phyloP scores from a whole-genome alignment of 768 basidiomycete genomes.

The Boletus coccyginus region DNA sequence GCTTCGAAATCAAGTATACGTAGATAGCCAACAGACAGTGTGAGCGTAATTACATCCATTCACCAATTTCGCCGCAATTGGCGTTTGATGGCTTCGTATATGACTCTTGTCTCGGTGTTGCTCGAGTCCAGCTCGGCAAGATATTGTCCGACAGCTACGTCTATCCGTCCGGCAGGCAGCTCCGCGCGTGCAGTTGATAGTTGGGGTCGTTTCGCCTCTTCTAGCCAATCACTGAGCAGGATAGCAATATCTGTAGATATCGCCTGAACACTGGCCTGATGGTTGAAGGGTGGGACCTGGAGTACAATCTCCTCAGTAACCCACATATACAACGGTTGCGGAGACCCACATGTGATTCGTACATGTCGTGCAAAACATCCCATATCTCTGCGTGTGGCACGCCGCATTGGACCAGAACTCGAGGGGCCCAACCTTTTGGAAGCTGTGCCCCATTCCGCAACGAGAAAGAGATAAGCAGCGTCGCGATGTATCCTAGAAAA shows the following conservation, averaged over 20 bases:
- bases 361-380: slow-evolving; percentile 83
- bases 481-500: slow-evolving; percentile 66
- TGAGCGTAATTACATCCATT: slow-evolving; percentile 18
- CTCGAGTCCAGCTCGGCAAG: slow-evolving; percentile 63
- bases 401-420: slow-evolving; percentile 75
- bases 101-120: slow-evolving; percentile 56
- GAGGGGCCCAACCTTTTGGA: slow-evolving; percentile 79
- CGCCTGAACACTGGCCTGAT: slow-evolving; percentile 73
- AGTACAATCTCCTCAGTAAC: slow-evolving; percentile 1
- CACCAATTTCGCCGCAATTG: slow-evolving; percentile 72
- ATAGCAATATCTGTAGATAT: slow-evolving; percentile 81
- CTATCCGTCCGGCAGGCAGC: slow-evolving; percentile 77
- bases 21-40: slow-evolving; percentile 10
- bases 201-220: slow-evolving; percentile 71
- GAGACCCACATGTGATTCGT: slow-evolving; percentile 74
- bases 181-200: slow-evolving; percentile 59
- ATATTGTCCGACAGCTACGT: slow-evolving; percentile 71
- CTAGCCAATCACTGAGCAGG: slow-evolving; percentile 77
- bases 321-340: neutral
- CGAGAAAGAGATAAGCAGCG: slow-evolving; percentile 72
- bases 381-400: slow-evolving; percentile 82
- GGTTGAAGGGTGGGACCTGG: slow-evolving; percentile 82
- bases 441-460: slow-evolving; percentile 56
- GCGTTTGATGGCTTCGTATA: slow-evolving; percentile 71
- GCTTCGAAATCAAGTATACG: slow-evolving; percentile 12